A percentile compares a stretch with the other conserved stretches of the same genome.
phyloP scores from a whole-genome alignment of 2,329 filamentous ascomycete species.

The Colletotrichum sp. region DNA sequence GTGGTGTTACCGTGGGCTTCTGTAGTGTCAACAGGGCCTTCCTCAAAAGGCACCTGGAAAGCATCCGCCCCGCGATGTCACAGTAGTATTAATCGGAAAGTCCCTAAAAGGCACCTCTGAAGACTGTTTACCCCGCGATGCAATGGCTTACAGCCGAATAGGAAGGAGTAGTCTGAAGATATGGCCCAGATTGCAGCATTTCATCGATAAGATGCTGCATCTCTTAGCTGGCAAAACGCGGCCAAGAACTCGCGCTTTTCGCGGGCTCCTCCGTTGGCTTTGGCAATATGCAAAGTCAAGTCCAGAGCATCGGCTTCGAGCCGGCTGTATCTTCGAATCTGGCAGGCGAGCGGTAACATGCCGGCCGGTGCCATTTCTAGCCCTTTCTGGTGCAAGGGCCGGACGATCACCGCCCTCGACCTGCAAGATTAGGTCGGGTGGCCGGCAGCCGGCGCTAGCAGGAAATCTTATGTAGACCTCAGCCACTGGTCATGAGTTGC shows the following conservation, averaged over 20 bases:
- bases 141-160: not conserved
- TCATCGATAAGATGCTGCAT: not conserved
- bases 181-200: not conserved
- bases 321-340: slow-evolving; percentile 5
- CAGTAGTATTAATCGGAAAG: not conserved
- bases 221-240: not conserved
- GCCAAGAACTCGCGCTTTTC: not conserved
- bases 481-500: not conserved
- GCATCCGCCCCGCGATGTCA: not conserved
- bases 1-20: not conserved
- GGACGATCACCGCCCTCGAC: not conserved
- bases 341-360: not conserved
- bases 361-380: not conserved
- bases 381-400: not conserved
- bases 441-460: not conserved
- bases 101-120: not conserved
- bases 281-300: not conserved
- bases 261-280: not conserved
- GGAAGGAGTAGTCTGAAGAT: slow-evolving; percentile 3
- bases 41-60: slow-evolving; percentile 7
- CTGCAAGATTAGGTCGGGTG: not conserved
- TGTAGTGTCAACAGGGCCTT: not conserved
- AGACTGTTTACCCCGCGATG: slow-evolving; percentile 9
- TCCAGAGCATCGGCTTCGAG: not conserved
- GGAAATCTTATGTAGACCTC: not conserved